Percentiles rank a stretch among this genome's conserved stretches.
phyloP scores from a whole-genome alignment of 139 green algal species.

The Ostreobium quekettii region DNA sequence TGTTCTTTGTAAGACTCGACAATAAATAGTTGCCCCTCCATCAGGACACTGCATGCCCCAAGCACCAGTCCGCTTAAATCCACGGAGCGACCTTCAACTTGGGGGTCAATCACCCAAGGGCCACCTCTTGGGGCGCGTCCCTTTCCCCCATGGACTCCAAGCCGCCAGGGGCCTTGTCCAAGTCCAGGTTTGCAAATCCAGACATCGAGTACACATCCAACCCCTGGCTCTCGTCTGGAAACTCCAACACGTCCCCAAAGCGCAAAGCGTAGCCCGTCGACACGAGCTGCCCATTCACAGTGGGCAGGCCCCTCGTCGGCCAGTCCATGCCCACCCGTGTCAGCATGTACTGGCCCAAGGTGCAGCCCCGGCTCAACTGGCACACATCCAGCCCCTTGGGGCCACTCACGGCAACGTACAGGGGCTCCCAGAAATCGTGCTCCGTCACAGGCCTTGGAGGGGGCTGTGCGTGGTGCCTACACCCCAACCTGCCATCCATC shows the following conservation, averaged over 20 bases:
- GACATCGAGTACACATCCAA: background rate
- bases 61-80: background rate
- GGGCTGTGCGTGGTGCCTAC: background rate
- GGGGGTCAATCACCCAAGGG: background rate
- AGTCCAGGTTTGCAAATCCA: background rate
- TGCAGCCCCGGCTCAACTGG: background rate
- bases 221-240: background rate
- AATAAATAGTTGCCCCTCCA: too few species aligned
- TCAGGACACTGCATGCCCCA: background rate
- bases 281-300: background rate
- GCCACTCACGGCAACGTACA: background rate
- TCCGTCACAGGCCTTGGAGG: background rate
- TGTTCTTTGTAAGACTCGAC: too few species aligned
- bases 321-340: background rate
- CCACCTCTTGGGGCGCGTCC: background rate
- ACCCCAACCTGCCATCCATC: background rate
- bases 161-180: background rate
- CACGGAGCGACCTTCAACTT: background rate
- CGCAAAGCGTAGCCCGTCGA: background rate
- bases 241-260: slow-evolving; percentile 15
- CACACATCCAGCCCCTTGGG: background rate
- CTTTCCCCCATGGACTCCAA: background rate
- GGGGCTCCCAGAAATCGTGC: background rate
- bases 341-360: background rate
- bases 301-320: background rate